Evolutionary conservation across 2,329 filamentous ascomycete species (phyloP), one percentile per base, ranked within the genome.

Genomic region (Dactylellina sp.): DNA sequence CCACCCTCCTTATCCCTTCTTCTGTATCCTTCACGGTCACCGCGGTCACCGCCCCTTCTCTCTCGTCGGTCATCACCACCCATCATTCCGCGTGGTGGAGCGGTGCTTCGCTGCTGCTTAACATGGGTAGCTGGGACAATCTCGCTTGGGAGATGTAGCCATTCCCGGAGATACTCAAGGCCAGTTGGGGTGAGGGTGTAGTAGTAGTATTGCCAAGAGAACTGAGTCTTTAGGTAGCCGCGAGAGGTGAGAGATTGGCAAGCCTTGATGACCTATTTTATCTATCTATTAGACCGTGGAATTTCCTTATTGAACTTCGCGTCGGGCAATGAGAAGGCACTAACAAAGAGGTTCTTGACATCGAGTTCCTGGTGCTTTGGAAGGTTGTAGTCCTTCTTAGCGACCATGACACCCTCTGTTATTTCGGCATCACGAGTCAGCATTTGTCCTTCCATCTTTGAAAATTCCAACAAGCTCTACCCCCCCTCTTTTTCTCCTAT

Each of bases 201-300:
- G 91, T 99, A 99, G 91, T 98, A 97, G 89, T 93, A 97, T 86
- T 97, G 93, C 93, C 93, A 97, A 79, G 93, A 97, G 91, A 99
- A 99, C 86, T 96, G 95, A 81, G 95, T 99, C 92, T 99, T 99
- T 86, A 99, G 89, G 85, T 92, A 98, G 83, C 94, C 94, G 84
- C 95, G 94, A 80, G 93, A 97, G 87, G 89, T 96, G 83, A 99
- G 89, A 78, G 95, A 99, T 88, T 99, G 95, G 86, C 89, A 90
- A 82, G 95, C 95, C 90, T 99, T 99, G 89, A 99, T 92, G 84
- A 98, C 85, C 85, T 87, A 77, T 77, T n/a, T 53, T 62, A 39
- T 46, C 14, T 16, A 76, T 46, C 35, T 62, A 44, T 72, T 65
- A 72, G 75, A 71, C 53, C 35, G 47, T 35, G 35, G 53, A 65